Conservation (phyloP, 2,329 filamentous ascomycete genomes). For the Paramyrothecium sp. region DNA sequence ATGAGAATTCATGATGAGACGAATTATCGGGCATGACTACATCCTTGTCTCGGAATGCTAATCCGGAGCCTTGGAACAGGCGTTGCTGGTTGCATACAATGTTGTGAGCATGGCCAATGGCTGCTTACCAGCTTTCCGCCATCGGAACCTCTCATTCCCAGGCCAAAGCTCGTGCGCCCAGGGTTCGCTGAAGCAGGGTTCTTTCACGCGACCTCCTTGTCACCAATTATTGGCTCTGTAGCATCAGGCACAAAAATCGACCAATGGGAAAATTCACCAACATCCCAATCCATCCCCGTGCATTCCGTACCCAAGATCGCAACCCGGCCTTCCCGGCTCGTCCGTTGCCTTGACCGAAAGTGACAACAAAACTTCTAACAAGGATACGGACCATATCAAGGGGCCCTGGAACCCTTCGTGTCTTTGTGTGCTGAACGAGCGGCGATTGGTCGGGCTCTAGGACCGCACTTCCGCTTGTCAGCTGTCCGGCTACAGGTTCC, state of each 20-base stretch:
- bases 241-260: background rate
- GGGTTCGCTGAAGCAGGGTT: background rate
- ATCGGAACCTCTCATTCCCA: background rate
- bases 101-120: background rate
- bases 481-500: background rate
- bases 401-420: background rate
- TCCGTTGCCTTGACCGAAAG: background rate
- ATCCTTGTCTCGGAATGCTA: background rate
- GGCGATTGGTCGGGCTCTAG: background rate
- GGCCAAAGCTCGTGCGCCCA: background rate
- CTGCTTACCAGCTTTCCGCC: background rate
- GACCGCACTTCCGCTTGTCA: background rate
- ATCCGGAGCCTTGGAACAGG: background rate
- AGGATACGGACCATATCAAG: background rate
- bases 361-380: background rate
- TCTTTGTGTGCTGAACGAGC: background rate
- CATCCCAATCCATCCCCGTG: background rate
- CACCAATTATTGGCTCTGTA: too few relatives aligned
- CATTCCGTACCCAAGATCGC: background rate
- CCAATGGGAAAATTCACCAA: background rate
- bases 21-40: background rate
- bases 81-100: background rate
- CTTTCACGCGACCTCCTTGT: too few relatives aligned
- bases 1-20: background rate
- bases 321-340: background rate